Evolutionary conservation across 352 stramenopile genomes (phyloP).

Genomic region (Pythium inflatum): DNA sequence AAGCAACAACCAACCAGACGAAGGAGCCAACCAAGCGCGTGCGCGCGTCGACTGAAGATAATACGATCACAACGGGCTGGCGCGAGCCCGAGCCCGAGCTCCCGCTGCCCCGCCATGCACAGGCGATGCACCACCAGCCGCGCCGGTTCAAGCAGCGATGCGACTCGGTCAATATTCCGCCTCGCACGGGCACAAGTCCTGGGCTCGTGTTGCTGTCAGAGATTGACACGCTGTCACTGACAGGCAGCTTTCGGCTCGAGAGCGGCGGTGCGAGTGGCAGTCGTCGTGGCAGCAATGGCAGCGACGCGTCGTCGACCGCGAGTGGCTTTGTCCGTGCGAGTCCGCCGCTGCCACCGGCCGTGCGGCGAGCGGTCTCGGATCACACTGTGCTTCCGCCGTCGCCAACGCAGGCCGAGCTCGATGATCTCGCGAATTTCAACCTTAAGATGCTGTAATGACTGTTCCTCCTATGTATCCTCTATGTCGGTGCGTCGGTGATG

Average conservation of each 20-base stretch:
- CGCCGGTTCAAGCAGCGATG: slow-evolving; percentile 44
- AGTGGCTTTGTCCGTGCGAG: slow-evolving; percentile 29
- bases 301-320: slow-evolving; percentile 14
- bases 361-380: slow-evolving; percentile 54
- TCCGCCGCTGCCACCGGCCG: slow-evolving; percentile 28
- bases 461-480: neutral
- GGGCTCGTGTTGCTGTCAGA: slow-evolving; percentile 71
- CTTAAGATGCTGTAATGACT: slow-evolving; percentile 47
- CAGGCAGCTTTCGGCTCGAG: slow-evolving; percentile 56
- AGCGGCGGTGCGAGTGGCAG: slow-evolving; percentile 22
- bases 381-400: slow-evolving; percentile 49
- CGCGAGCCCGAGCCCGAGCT: slow-evolving; percentile 27
- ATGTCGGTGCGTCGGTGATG: neutral
- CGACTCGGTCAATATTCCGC: slow-evolving; percentile 35
- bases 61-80: slow-evolving; percentile 28
- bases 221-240: slow-evolving; percentile 63
- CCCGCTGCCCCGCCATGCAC: neutral
- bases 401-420: slow-evolving; percentile 20
- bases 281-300: slow-evolving; percentile 28
- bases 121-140: neutral
- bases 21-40: neutral
- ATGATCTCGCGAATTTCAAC: slow-evolving; percentile 80
- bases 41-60: slow-evolving; percentile 31
- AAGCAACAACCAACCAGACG: neutral
- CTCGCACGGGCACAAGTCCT: neutral